phyloP scores from a whole-genome alignment of 139 green algal species.

The Chlorella ohadii region DNA sequence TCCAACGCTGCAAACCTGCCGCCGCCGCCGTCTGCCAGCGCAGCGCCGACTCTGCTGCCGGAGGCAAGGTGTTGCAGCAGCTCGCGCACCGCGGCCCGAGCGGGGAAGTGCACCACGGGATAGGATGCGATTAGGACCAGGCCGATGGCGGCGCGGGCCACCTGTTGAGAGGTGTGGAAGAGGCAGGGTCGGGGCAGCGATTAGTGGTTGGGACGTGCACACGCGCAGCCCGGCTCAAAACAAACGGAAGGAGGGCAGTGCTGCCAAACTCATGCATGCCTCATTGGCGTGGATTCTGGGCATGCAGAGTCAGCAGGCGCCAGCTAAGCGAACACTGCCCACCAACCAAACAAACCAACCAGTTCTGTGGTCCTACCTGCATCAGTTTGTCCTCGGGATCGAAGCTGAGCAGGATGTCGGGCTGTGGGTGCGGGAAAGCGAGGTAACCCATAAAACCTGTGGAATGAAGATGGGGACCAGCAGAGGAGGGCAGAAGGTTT shows the following conservation, averaged over 20 bases:
- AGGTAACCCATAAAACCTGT: not conserved
- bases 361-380: no score
- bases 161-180: not conserved
- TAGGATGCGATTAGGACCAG: constrained; percentile 2
- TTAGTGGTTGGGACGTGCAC: no score
- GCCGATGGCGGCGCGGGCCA: not conserved
- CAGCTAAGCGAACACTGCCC: no score
- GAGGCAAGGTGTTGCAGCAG: not conserved
- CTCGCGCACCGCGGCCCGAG: not conserved
- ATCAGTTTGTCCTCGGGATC: not conserved
- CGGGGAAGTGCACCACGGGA: not conserved
- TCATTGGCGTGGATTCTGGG: no score
- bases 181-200: not conserved
- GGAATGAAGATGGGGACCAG: no score
- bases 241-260: no score
- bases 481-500: not conserved
- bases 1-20: not conserved
- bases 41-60: no score
- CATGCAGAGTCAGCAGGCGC: no score
- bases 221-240: not conserved
- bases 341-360: no score
- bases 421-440: not conserved
- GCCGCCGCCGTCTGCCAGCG: no score
- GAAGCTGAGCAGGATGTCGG: constrained; percentile 6
- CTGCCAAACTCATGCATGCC: no score